These are phyloP conservation scores for Gossypium aridum DNA, from an alignment of 441 rosid genomes.

Conservation along the genomic window DNA sequence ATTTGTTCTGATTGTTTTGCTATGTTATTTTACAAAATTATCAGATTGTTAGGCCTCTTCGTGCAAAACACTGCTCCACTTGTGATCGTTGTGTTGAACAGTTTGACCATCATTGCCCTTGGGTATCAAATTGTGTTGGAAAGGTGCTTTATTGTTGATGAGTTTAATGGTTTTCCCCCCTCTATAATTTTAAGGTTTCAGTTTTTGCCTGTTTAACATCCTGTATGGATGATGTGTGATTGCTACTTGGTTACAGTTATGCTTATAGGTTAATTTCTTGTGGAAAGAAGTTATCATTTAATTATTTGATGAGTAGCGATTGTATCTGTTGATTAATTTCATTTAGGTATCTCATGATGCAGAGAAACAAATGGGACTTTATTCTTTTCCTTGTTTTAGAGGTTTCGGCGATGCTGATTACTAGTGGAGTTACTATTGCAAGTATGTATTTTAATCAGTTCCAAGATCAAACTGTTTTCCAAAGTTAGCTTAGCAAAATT, in stretches of 20 bases:
- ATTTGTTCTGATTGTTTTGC: conserved; percentile 9
- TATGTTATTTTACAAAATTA: conserved; percentile 13
- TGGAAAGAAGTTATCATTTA: not conserved
- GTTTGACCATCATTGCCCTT: conserved; percentile 98
- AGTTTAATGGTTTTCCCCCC: not conserved
- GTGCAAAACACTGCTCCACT: conserved; percentile 94
- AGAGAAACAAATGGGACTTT: conserved; percentile 98
- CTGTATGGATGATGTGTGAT: not conserved
- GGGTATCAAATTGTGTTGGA: conserved; percentile 99
- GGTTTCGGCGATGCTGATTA: conserved; percentile 79
- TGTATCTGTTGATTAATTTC: conserved; percentile 2
- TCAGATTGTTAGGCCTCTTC: conserved; percentile 94
- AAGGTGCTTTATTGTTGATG: conserved; percentile 50
- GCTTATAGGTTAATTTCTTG: conserved; percentile 1
- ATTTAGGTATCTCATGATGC: conserved; percentile 27
- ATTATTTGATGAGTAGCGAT: not conserved
- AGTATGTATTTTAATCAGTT: conserved; percentile 46
- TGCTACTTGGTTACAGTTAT: not conserved
- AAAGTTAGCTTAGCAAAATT: not conserved
- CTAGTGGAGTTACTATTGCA: conserved; percentile 79
- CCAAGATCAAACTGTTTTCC: conserved; percentile 14
- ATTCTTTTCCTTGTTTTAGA: conserved; percentile 80
- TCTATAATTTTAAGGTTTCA: not conserved
- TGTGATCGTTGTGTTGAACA: conserved; percentile 98
- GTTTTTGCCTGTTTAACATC: conserved; percentile 5